Conservation (phyloP, 768 basidiomycete genomes). For the Lentinus tigrinus region DNA sequence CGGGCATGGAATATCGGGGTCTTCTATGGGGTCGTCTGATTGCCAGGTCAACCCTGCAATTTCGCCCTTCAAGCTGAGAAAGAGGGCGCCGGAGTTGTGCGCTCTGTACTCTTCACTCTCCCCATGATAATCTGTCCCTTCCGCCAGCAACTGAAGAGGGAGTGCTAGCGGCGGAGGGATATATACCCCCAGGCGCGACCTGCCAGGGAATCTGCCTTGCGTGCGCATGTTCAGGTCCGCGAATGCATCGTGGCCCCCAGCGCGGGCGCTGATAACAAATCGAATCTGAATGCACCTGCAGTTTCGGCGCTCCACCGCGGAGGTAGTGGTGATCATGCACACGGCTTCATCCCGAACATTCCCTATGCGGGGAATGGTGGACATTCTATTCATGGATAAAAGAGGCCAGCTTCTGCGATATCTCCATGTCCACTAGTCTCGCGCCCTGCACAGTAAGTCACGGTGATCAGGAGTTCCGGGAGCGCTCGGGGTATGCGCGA, state of each 20-base stretch:
- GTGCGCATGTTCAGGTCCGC: neutral
- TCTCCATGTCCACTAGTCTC: conserved; percentile 44
- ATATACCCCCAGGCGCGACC: neutral
- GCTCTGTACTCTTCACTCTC: neutral
- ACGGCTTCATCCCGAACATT: neutral
- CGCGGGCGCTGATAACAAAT: neutral
- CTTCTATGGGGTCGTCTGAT: conserved; percentile 15
- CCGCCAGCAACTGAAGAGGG: neutral
- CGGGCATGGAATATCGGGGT: neutral
- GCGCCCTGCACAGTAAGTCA: conserved; percentile 17
- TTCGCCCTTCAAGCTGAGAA: neutral
- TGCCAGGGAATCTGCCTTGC: neutral
- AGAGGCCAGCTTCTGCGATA: conserved; percentile 23
- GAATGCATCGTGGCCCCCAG: conserved; percentile 3
- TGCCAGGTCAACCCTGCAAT: neutral
- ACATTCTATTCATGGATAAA: conserved; percentile 9
- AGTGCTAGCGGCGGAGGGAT: neutral
- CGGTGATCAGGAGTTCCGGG: neutral
- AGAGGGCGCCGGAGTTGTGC: conserved; percentile 1
- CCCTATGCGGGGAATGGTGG: neutral
- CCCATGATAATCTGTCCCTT: neutral
- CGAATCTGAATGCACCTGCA: neutral
- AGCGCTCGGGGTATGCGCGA: neutral
- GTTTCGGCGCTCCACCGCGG: neutral
- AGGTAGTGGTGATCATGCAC: neutral